Percentiles rank a stretch among this genome's conserved stretches.
Conservation (phyloP, 1,139 yeast species). For the Pichia sp. region DNA sequence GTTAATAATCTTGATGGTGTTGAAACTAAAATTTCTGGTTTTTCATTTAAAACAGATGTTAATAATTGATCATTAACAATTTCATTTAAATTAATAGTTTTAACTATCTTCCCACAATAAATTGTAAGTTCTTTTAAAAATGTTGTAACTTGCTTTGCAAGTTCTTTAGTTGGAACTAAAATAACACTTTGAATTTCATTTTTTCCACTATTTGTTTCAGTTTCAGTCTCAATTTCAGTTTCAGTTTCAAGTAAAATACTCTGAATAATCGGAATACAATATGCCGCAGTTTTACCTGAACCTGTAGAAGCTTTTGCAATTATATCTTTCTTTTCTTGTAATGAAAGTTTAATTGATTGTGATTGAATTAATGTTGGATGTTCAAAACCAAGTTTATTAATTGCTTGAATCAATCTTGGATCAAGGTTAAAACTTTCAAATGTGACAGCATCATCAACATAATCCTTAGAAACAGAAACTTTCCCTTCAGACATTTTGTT, state of each 20-base stretch:
- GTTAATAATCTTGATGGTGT: constrained; percentile 79
- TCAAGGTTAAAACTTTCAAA: constrained; percentile 73
- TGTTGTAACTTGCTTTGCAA: constrained; percentile 79
- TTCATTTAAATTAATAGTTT: constrained; percentile 67
- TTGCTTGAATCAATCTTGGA: constrained; percentile 75
- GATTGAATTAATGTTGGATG: constrained; percentile 89
- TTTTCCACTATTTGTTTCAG: background rate
- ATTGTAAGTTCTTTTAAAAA: constrained; percentile 62
- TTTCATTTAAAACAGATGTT: constrained; percentile 58
- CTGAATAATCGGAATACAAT: constrained; percentile 85
- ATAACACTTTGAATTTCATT: constrained; percentile 79
- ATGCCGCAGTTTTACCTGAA: constrained; percentile 81
- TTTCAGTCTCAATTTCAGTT: background rate
- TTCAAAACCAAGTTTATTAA: constrained; percentile 71
- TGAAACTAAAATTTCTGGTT: constrained; percentile 76
- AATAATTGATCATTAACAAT: constrained; percentile 63
- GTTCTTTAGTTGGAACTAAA: constrained; percentile 91
- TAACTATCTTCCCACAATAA: constrained; percentile 64
- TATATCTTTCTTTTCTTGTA: constrained; percentile 79
- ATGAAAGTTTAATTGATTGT: constrained; percentile 84
- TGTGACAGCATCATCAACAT: constrained; percentile 62
- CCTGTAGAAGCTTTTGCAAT: constrained; percentile 82
- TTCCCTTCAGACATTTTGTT: constrained; percentile 5
- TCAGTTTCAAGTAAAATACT: constrained; percentile 51
- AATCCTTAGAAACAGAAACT: constrained; percentile 52